phyloP scores from a whole-genome alignment of 495 filamentous ascomycete genomes.

The Podospora bellae-mahoneyi region DNA sequence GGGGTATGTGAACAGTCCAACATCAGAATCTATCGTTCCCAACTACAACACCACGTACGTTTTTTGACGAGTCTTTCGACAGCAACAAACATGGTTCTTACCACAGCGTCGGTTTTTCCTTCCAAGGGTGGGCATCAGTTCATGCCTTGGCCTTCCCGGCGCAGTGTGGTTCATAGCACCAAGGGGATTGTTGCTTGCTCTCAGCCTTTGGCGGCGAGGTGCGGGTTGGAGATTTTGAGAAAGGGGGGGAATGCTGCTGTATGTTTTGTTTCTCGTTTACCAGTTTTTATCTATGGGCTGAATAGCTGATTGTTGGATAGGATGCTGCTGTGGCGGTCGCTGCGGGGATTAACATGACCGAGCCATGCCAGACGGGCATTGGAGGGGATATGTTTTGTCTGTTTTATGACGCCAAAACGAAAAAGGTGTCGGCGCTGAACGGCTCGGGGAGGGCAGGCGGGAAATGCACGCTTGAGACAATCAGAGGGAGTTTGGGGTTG shows the following conservation, averaged over 20 bases:
- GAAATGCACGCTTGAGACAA: conserved; percentile 63
- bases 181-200: conserved; percentile 90
- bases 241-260: conserved; percentile 92
- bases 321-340: conserved; percentile 90
- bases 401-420: conserved; percentile 80
- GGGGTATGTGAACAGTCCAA: too few relatives aligned
- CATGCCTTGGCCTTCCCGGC: conserved; percentile 72
- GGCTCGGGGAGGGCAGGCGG: conserved; percentile 79
- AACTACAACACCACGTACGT: background rate
- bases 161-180: conserved; percentile 89
- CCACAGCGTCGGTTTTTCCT: conserved; percentile 54
- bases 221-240: conserved; percentile 76
- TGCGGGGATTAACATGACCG: conserved; percentile 87
- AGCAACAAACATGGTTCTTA: conserved; percentile 40
- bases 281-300: conserved; percentile 14
- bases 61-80: background rate
- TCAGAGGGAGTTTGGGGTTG: conserved; percentile 67
- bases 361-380: conserved; percentile 92
- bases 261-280: conserved; percentile 33
- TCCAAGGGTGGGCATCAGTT: conserved; percentile 52
- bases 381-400: conserved; percentile 98
- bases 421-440: conserved; percentile 80
- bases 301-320: conserved; percentile 41
- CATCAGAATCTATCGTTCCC: background rate
- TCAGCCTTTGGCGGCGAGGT: conserved; percentile 85